Evolutionary conservation across 2,329 filamentous ascomycete species (phyloP).

Genomic region (Monilinia fructicola): DNA sequence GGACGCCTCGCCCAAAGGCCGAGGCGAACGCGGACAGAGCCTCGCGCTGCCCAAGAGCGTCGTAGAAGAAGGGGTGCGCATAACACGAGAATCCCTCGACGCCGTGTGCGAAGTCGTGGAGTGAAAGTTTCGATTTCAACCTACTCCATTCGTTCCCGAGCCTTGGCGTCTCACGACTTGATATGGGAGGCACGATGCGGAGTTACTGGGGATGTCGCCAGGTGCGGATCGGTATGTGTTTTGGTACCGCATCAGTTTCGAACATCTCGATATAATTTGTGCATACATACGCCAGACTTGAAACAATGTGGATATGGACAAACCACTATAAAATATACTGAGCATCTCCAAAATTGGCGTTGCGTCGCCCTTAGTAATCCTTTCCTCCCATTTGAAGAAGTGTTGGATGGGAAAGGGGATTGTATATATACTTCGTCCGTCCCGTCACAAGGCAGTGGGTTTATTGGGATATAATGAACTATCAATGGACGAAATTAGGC

Average conservation of each 20-base stretch:
- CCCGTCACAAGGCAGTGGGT: no score
- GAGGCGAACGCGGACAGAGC: constrained; percentile 36
- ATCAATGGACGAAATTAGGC: background rate
- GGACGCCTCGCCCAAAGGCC: constrained; percentile 21
- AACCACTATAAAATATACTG: background rate
- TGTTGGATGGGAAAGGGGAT: no score
- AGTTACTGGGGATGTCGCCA: no score
- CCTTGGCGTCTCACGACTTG: no score
- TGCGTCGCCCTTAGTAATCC: background rate
- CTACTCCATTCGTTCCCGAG: no score
- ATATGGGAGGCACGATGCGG: no score
- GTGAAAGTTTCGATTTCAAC: constrained; percentile 2
- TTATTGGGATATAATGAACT: background rate
- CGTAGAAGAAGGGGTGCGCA: constrained; percentile 61
- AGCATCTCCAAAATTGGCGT: background rate
- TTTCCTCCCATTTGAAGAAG: background rate
- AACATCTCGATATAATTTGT: background rate
- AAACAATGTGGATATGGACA: background rate
- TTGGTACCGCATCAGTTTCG: background rate
- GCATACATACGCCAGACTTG: background rate
- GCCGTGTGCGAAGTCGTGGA: constrained; percentile 40
- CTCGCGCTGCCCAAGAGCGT: constrained; percentile 59
- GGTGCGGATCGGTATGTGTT: background rate
- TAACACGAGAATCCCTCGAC: constrained; percentile 59
- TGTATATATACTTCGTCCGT: no score